Evolutionary conservation across 2,329 filamentous ascomycete species (phyloP), one percentile per base, ranked within the genome.

Genomic region (Decorospora gaudefroyi): DNA sequence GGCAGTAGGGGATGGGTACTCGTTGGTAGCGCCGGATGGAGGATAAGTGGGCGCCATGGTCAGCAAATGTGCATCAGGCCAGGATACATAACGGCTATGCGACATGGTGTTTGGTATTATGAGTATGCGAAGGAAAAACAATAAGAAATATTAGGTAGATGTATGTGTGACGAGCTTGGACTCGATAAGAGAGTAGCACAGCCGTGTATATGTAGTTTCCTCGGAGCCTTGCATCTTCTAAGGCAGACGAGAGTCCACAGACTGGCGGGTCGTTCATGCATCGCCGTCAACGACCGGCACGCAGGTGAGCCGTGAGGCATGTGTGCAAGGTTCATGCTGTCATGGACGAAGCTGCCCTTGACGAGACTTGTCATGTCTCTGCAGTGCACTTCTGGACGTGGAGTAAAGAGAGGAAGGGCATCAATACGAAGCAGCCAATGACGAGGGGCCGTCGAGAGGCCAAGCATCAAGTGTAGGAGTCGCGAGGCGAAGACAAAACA

Each of bases 21-120:
- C 65, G 57, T 57, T 59, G 46, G 60, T 50, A 29, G 60, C 47
- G 60, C 57, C 61, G 58, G 59, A 37, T 51, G 65, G 58, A 67
- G 65, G 61, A 60, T 65, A 68, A 39, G 55, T 58, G 61, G 67
- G 62, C 65, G 61, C 57, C 59, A 66, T 61, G 38, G 59, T 69
- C 53, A 70, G 65, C 56, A 59, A 52, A 46, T 61, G 57, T 37
- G 53, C 54, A 45, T 66, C 55, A 37, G 64, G 54, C 65, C 65
- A 70, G 37, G 66, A 62, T 52, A 64, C 55, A 44, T 65, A 67
- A 46, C 56, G 61, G 54, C 59, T 57, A 60, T 67, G 65, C 42
- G 65, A 64, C 65, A 68, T 64, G 35, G 46, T 45, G 42, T 49
- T 44, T 37, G 43, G 30, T 38, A 50, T 42, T 34, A 41, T 22